A percentile compares a stretch with the other conserved stretches of the same genome.
Conservation (phyloP, 306 rosid species). For the Lathyrus tuberosus region DNA sequence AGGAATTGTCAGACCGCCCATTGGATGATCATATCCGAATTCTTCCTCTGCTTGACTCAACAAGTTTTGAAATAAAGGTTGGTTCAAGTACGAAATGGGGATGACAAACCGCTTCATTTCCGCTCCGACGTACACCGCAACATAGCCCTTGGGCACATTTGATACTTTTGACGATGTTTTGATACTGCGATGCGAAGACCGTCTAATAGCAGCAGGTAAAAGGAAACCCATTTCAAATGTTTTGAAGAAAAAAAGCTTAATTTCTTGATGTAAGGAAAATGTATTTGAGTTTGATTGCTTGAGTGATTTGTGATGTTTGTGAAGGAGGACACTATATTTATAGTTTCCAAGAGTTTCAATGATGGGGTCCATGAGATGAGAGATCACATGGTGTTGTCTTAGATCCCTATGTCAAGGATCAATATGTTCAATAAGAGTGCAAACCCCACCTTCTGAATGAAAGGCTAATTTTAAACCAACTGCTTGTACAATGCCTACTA, state of each 20-base stretch:
- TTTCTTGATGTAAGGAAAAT: neutral
- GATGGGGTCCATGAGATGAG: neutral
- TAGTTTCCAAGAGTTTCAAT: slow-evolving; percentile 6
- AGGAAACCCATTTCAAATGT: slow-evolving; percentile 27
- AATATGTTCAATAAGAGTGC: neutral
- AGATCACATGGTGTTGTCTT: slow-evolving; percentile 40
- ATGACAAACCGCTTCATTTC: slow-evolving; percentile 21
- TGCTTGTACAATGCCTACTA: neutral
- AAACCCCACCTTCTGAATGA: slow-evolving; percentile 7
- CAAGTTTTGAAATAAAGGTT: slow-evolving; percentile 29
- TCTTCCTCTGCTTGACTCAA: slow-evolving; percentile 18
- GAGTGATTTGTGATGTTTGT: slow-evolving; percentile 3
- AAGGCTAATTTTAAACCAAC: neutral
- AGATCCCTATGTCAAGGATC: slow-evolving; percentile 4
- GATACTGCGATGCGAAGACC: neutral
- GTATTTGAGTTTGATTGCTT: neutral
- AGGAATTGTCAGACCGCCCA: slow-evolving; percentile 14
- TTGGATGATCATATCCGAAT: slow-evolving; percentile 18
- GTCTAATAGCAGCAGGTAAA: slow-evolving; percentile 22
- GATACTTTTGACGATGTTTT: slow-evolving; percentile 18
- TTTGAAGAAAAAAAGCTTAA: neutral
- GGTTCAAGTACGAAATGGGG: slow-evolving; percentile 20
- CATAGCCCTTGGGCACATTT: slow-evolving; percentile 21
- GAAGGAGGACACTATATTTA: slow-evolving; percentile 2
- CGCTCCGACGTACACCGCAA: slow-evolving; percentile 29